Percentiles rank a stretch among this genome's conserved stretches.
These are phyloP conservation scores for Colletotrichum incanum DNA, from an alignment of 2,329 filamentous ascomycete genomes.

Conservation along the genomic window DNA sequence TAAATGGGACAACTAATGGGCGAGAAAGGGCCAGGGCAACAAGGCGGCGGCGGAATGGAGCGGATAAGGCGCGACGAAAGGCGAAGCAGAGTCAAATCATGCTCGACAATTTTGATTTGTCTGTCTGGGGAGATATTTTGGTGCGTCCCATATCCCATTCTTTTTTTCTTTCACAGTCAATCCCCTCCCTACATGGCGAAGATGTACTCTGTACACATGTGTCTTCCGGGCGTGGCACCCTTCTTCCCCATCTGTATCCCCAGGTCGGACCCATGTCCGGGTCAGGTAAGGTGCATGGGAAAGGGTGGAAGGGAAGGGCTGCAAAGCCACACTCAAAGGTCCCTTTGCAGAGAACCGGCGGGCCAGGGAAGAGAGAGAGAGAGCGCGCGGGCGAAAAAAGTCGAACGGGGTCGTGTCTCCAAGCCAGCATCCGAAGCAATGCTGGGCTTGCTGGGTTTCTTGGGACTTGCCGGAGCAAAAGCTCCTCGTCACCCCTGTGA, in stretches of 20 bases:
- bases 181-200: conserved; percentile 18
- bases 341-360: background rate
- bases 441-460: conserved; percentile 3
- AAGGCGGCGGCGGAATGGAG: conserved; percentile 17
- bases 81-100: conserved; percentile 33
- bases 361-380: background rate
- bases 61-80: conserved; percentile 13
- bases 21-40: conserved; percentile 28
- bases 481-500: conserved; percentile 36
- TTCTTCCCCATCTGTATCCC: conserved; percentile 17
- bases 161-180: conserved; percentile 19
- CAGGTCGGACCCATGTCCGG: conserved; percentile 17
- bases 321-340: conserved; percentile 30
- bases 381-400: conserved; percentile 10
- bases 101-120: conserved; percentile 33
- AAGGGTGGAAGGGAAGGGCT: background rate
- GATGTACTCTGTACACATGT: conserved; percentile 21
- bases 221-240: background rate
- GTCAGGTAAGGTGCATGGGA: conserved; percentile 20
- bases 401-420: conserved; percentile 20
- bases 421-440: conserved; percentile 16
- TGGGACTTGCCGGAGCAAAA: conserved; percentile 42
- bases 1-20: background rate
- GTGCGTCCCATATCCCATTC: conserved; percentile 41
- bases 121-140: conserved; percentile 38